Evolutionary conservation across 768 basidiomycete species (phyloP).

Genomic region (Lactifluus subvellereus): DNA sequence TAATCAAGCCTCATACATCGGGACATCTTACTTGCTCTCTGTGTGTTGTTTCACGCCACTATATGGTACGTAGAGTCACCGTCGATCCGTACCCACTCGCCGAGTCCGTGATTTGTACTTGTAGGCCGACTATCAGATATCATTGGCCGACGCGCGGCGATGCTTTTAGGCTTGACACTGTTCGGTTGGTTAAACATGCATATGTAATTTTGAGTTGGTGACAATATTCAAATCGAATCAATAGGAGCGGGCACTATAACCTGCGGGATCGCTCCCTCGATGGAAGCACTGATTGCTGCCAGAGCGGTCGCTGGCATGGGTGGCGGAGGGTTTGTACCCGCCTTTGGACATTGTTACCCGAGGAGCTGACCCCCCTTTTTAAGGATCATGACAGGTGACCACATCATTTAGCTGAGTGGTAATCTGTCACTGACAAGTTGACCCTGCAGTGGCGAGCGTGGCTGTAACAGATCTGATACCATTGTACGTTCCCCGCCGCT

Average conservation of each 20-base stretch:
- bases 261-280: conserved; percentile 83
- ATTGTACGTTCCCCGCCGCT: conserved; percentile 46
- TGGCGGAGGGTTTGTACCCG: conserved; percentile 72
- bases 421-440: background rate
- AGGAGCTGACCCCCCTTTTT: conserved; percentile 25
- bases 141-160: conserved; percentile 78
- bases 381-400: conserved; percentile 78
- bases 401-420: conserved; percentile 10
- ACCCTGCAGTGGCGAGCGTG: conserved; percentile 64
- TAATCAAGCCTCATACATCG: conserved; percentile 80
- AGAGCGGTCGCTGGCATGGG: conserved; percentile 89
- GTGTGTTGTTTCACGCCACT: conserved; percentile 89
- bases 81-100: conserved; percentile 20
- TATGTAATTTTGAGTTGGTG: conserved; percentile 29
- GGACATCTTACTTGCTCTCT: conserved; percentile 80
- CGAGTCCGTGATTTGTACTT: conserved; percentile 26
- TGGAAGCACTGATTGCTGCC: conserved; percentile 74
- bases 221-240: conserved; percentile 12
- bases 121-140: conserved; percentile 80
- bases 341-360: conserved; percentile 25
- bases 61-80: conserved; percentile 50
- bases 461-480: conserved; percentile 87
- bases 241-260: conserved; percentile 75
- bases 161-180: conserved; percentile 74
- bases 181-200: conserved; percentile 47